These are phyloP conservation scores for Leccinum uliginosum DNA, from an alignment of 768 basidiomycete genomes.

Conservation along the genomic window DNA sequence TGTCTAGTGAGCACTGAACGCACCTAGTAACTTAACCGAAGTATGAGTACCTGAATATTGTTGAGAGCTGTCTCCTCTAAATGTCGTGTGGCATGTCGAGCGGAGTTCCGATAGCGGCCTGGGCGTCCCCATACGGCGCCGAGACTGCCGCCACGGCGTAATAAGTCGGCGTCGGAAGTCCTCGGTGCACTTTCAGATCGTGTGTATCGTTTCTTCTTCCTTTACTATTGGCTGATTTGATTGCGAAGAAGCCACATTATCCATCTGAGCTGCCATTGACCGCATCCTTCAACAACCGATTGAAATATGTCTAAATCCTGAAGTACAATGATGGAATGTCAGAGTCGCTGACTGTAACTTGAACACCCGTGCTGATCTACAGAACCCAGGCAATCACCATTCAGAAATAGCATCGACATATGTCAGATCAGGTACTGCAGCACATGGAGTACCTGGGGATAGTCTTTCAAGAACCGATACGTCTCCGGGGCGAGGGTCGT, in stretches of 20 bases:
- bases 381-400: slow-evolving; percentile 1
- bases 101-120: neutral
- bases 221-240: slow-evolving; percentile 3
- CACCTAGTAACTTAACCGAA: neutral
- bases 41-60: neutral
- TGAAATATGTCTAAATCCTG: neutral
- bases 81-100: neutral
- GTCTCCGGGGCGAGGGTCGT: too few relatives aligned
- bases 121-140: too few relatives aligned
- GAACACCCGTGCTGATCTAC: slow-evolving; percentile 5
- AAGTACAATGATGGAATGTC: slow-evolving; percentile 11
- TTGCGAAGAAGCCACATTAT: slow-evolving; percentile 14
- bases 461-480: too few relatives aligned
- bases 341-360: neutral
- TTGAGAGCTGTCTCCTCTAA: neutral
- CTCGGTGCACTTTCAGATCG: slow-evolving; percentile 26
- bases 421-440: neutral
- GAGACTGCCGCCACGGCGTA: slow-evolving; percentile 1
- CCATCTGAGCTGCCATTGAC: slow-evolving; percentile 27
- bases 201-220: slow-evolving; percentile 11
- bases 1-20: neutral
- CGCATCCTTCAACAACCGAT: slow-evolving; percentile 24
- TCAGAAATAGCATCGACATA: neutral
- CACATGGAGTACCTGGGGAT: too few relatives aligned
- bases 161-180: slow-evolving; percentile 22